phyloP scores from a whole-genome alignment of 176 grass and related monocot species.

The Alloteropsis semialata region DNA sequence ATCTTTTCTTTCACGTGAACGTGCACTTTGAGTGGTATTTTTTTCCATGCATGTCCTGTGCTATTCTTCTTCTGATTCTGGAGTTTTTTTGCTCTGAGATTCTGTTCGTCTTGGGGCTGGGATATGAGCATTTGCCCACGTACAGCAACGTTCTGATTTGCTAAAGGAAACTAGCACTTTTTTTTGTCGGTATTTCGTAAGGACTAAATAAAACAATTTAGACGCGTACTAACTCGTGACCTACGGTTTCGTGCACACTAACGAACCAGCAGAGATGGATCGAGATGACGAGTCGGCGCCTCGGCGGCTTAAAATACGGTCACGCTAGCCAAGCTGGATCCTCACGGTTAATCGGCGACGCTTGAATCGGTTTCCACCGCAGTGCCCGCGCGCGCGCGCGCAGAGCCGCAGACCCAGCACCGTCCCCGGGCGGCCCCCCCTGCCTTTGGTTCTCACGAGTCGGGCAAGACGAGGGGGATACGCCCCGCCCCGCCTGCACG shows the following conservation, averaged over 20 bases:
- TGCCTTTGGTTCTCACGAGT: constrained; percentile 6
- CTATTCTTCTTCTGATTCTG: not conserved
- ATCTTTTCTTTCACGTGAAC: not conserved
- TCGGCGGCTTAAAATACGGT: not conserved
- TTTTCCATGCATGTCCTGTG: not conserved
- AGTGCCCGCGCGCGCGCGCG: too few relatives aligned
- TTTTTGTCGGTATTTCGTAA: not conserved
- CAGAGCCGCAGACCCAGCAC: too few relatives aligned
- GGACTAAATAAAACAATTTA: not conserved
- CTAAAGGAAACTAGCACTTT: not conserved
- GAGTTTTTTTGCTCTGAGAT: too few relatives aligned
- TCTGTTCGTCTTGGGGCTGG: too few relatives aligned
- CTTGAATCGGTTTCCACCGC: too few relatives aligned
- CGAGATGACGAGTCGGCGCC: not conserved
- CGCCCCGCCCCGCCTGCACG: too few relatives aligned
- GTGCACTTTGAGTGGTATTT: not conserved
- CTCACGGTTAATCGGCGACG: too few relatives aligned
- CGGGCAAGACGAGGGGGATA: not conserved
- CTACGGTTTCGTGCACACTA: not conserved
- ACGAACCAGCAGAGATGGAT: not conserved
- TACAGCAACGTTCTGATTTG: not conserved
- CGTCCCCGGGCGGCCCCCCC: not conserved
- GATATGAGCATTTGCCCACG: too few relatives aligned
- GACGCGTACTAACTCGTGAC: not conserved
- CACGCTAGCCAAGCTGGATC: not conserved